Evolutionary conservation across 352 stramenopile genomes (phyloP).

Genomic region (Phytophthora colocasiae): DNA sequence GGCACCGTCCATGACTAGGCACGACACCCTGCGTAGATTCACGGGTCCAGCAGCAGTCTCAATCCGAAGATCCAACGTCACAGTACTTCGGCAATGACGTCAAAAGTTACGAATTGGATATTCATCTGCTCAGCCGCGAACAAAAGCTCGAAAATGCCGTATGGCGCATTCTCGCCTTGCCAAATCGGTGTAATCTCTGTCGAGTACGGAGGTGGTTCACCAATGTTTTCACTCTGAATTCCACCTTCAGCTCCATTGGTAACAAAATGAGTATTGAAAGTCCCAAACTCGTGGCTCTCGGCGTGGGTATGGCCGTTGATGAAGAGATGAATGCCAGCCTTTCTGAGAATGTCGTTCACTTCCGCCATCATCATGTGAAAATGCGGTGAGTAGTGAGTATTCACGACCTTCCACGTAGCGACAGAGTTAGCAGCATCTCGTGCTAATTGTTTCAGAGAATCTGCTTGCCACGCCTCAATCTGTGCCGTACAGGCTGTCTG

Average conservation of each 20-base stretch:
- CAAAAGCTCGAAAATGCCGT: conserved; percentile 78
- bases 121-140: conserved; percentile 64
- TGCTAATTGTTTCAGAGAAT: conserved; percentile 66
- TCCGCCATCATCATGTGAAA: conserved; percentile 84
- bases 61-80: too few relatives aligned
- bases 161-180: conserved; percentile 62
- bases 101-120: conserved; percentile 75
- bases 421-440: conserved; percentile 59
- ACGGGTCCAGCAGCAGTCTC: too few relatives aligned
- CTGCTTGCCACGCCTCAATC: conserved; percentile 60
- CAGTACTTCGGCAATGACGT: too few relatives aligned
- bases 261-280: conserved; percentile 79
- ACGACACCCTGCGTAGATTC: too few relatives aligned
- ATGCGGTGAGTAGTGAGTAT: conserved; percentile 80
- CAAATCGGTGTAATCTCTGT: conserved; percentile 57
- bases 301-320: conserved; percentile 83
- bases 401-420: conserved; percentile 78
- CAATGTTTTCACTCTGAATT: conserved; percentile 80
- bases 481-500: conserved; percentile 58
- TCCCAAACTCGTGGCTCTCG: conserved; percentile 72
- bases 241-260: conserved; percentile 75
- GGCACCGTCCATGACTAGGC: too few relatives aligned
- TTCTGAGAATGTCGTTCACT: conserved; percentile 62
- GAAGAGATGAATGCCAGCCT: conserved; percentile 58
- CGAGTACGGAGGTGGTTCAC: conserved; percentile 52